These are phyloP conservation scores for Lichenothelia convexa DNA, from an alignment of 495 filamentous ascomycete genomes.

Conservation along the genomic window DNA sequence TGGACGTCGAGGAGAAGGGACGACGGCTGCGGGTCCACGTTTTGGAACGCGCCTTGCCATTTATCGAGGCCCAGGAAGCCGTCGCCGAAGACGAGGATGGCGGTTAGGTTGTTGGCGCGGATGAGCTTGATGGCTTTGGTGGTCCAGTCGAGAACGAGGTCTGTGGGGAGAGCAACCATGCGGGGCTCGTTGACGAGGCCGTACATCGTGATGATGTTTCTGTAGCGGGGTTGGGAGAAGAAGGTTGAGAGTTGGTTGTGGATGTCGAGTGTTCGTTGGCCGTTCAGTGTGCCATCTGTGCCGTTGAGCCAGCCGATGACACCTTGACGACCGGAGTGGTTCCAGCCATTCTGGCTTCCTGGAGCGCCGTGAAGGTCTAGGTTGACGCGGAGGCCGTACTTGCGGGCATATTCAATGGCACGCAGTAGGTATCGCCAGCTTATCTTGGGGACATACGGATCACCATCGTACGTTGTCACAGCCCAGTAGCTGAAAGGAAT, in stretches of 20 bases:
- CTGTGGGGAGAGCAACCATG: constrained; percentile 25
- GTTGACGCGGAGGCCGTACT: constrained; percentile 84
- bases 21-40: constrained; percentile 20
- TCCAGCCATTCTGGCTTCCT: constrained; percentile 68
- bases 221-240: constrained; percentile 25
- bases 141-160: constrained; percentile 20
- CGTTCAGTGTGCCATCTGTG: constrained; percentile 23
- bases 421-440: constrained; percentile 90
- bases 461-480: constrained; percentile 62
- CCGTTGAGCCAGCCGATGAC: constrained; percentile 32
- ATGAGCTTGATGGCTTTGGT: constrained; percentile 16
- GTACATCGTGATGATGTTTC: constrained; percentile 26
- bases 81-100: constrained; percentile 45
- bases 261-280: constrained; percentile 22
- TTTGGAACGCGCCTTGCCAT: constrained; percentile 24
- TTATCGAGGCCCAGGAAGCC: constrained; percentile 42
- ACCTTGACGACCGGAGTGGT: constrained; percentile 54
- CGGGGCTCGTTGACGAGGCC: constrained; percentile 26
- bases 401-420: constrained; percentile 81
- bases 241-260: constrained; percentile 23
- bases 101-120: constrained; percentile 23
- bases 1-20: constrained; percentile 66
- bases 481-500: constrained; percentile 96
- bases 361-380: constrained; percentile 79
- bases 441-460: constrained; percentile 74